Conservation (phyloP, 768 basidiomycete species). For the Hypholoma fasciculare region DNA sequence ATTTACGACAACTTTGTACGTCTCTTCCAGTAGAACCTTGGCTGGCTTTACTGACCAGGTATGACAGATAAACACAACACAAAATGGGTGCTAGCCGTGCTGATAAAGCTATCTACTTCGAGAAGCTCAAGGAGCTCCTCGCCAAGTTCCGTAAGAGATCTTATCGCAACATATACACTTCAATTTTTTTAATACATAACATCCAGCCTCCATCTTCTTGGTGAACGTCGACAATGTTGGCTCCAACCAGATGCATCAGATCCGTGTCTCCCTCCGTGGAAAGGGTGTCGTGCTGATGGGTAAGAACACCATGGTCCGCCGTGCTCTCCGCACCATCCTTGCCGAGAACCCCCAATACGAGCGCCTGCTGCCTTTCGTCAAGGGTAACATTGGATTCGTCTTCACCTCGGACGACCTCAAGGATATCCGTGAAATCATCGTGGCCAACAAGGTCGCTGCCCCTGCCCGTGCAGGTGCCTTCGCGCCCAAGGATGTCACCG, state of each 20-base stretch:
- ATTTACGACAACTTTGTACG: conserved; percentile 24
- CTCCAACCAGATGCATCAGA: conserved; percentile 99
- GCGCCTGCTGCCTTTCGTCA: conserved; percentile 93
- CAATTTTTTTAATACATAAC: background rate
- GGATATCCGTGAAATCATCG: conserved; percentile 90
- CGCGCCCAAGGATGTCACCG: conserved; percentile 88
- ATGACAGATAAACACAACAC: conserved; percentile 27
- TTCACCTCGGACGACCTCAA: conserved; percentile 93
- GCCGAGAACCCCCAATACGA: conserved; percentile 92
- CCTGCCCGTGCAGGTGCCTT: conserved; percentile 98
- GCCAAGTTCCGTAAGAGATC: conserved; percentile 76
- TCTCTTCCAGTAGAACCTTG: background rate
- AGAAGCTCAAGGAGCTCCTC: conserved; percentile 91
- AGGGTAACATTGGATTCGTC: conserved; percentile 99
- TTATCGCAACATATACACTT: background rate
- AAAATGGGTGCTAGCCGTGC: conserved; percentile 92
- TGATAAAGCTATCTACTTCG: conserved; percentile 90
- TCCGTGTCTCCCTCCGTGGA: conserved; percentile 93
- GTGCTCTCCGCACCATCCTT: conserved; percentile 91
- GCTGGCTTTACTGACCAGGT: background rate
- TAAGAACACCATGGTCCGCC: conserved; percentile 99
- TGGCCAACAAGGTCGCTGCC: conserved; percentile 97
- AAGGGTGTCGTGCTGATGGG: conserved; percentile 98
- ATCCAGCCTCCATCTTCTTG: conserved; percentile 90
- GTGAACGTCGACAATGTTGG: conserved; percentile 99